phyloP scores from a whole-genome alignment of 2,329 filamentous ascomycete genomes.

The Diaporthe helianthi region DNA sequence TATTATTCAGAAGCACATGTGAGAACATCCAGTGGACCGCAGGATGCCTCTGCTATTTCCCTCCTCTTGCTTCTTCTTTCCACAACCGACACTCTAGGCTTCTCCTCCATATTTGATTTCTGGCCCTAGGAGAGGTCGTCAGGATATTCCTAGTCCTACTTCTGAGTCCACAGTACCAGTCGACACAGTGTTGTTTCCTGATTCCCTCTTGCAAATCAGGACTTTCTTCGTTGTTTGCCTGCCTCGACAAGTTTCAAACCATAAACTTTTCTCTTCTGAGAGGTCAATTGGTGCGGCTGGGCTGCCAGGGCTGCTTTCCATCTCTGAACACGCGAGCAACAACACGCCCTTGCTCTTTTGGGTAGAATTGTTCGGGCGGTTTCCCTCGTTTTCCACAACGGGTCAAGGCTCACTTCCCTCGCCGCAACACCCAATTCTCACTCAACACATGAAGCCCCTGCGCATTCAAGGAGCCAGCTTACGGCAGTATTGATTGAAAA shows the following conservation, averaged over 20 bases:
- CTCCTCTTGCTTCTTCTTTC: background rate
- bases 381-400: constrained; percentile 13
- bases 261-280: background rate
- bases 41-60: background rate
- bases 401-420: constrained; percentile 17
- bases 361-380: constrained; percentile 3
- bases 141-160: background rate
- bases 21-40: background rate
- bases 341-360: constrained; percentile 1
- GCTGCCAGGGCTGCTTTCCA: no score
- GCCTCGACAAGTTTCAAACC: background rate
- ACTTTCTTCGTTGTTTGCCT: background rate
- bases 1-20: constrained; percentile 19
- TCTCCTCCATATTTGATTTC: background rate
- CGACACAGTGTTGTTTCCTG: background rate
- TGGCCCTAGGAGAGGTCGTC: background rate
- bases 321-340: background rate
- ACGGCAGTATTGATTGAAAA: background rate
- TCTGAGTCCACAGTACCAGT: background rate
- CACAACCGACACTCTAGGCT: background rate
- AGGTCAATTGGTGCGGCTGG: background rate
- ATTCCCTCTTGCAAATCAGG: background rate
- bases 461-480: background rate
- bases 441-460: background rate
- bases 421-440: background rate